Percentiles rank a stretch among this genome's conserved stretches.
Evolutionary conservation across 2,329 filamentous ascomycete species (phyloP).

Genomic region (Stagonosporopsis vannaccii): DNA sequence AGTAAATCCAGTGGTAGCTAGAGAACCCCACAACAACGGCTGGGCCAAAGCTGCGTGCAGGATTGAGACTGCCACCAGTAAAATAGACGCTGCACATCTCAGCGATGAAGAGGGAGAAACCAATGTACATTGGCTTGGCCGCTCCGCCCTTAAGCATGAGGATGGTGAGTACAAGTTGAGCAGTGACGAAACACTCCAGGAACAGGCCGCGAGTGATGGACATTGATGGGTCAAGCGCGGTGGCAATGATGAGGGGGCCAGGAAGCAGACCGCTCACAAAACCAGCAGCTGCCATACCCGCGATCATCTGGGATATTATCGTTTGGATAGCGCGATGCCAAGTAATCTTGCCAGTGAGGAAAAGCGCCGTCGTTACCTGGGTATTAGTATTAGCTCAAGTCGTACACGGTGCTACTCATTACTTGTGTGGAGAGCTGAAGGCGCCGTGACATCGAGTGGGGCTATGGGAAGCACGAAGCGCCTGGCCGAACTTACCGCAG

Average conservation of each 20-base stretch:
- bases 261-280: conserved; percentile 43
- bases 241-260: conserved; percentile 34
- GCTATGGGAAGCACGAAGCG: conserved; percentile 23
- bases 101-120: conserved; percentile 71
- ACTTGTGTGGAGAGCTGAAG: not conserved
- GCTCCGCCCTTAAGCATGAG: conserved; percentile 65
- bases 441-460: conserved; percentile 36
- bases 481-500: conserved; percentile 36
- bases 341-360: conserved; percentile 30
- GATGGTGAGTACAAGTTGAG: conserved; percentile 46
- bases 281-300: conserved; percentile 40
- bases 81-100: conserved; percentile 59
- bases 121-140: conserved; percentile 76
- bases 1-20: conserved; percentile 51
- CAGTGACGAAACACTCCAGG: conserved; percentile 43
- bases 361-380: conserved; percentile 37
- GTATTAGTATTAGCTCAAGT: conserved; percentile 2
- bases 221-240: conserved; percentile 30
- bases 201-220: conserved; percentile 38
- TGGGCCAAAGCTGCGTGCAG: conserved; percentile 56
- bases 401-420: not conserved
- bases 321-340: conserved; percentile 35
- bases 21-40: conserved; percentile 51
- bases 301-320: conserved; percentile 38
- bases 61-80: conserved; percentile 57